Base-by-base conservation (phyloP, 2,329 filamentous ascomycete genomes). In the Nannizzia gypsea region DNA sequence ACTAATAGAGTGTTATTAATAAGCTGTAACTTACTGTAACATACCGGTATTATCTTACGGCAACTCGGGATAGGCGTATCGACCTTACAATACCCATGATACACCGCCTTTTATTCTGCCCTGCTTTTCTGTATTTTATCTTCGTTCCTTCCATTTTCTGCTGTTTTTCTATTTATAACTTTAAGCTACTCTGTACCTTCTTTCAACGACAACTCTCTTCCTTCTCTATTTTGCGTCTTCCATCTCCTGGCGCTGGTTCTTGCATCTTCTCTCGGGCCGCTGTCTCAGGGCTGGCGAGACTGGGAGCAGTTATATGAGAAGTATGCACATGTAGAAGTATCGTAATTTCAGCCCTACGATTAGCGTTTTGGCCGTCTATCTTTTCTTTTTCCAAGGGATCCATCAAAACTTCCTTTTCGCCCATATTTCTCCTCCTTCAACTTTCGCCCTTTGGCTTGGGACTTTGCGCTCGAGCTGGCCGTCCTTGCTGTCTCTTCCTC, bases 401-500 rank as follows among this genome's bases (percentile, higher is more conserved):
- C 48, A 20, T 52, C 54, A 40, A 52, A 54, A n/a, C 31, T 56
- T 31, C 58, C 15, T 20, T 59, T 28, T 46, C 34, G 48, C 46
- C 61, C 56, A 54, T 59, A 36, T 59, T 57, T 52, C 62, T 58
- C 59, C 28, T 17, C 57, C 36, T 13, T 6, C 20, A 22, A 31
- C 8, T 44, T 20, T 42, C 38, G 38, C 38, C n/a, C 52, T 28
- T 48, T 48, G 17, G 28, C 50, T 36, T 36, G 31, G 31, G 31
- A 36, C 31, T 36, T n/a, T 36, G 31, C 31, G 31, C 31, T 36
- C 9, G 31, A 36, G 31, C 31, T 36, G 31, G 31, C 31, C 31
- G 31, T 36, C 31, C 31, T 36, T 36, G 31, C 31, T 36, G 31
- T 36, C 31, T 36, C 31, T 11, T 36, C 31, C 31, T 36, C 9